Conservation (phyloP, 2,329 filamentous ascomycete species). For the Fusarium chuoi region DNA sequence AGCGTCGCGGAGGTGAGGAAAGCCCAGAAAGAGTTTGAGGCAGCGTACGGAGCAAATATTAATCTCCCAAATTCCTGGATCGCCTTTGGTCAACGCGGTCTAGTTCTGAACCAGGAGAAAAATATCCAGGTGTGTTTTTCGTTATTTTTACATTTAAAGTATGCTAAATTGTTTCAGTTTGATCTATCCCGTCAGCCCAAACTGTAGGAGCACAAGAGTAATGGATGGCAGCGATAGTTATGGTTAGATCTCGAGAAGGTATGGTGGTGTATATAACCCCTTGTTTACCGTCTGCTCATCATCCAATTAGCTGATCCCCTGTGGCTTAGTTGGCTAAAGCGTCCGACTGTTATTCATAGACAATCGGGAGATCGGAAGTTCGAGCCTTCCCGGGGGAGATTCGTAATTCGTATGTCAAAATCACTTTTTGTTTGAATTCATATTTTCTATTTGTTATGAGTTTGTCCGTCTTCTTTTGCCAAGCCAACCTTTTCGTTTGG, state of each 20-base stretch:
- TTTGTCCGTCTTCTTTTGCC: background rate
- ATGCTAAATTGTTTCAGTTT: background rate
- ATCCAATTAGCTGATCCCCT: constrained; percentile 32
- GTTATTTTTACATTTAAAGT: accelerated
- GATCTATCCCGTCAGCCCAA: background rate
- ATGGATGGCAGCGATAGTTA: accelerated
- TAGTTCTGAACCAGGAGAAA: background rate
- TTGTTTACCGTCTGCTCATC: accelerated
- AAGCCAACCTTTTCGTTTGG: background rate
- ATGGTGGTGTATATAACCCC: accelerated
- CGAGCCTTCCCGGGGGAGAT: constrained; percentile 45
- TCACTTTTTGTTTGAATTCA: accelerated
- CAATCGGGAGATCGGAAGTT: constrained; percentile 47
- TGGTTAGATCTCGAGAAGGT: accelerated
- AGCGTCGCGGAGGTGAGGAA: background rate
- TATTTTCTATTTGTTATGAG: accelerated
- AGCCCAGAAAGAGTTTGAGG: background rate
- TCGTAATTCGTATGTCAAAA: background rate
- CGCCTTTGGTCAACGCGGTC: background rate
- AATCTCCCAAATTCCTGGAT: background rate
- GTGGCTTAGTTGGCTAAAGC: constrained; percentile 43
- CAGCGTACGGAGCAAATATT: background rate
- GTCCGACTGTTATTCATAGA: constrained; percentile 41
- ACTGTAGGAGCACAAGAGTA: background rate
- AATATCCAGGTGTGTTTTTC: background rate